Base-by-base conservation (phyloP, 345 rosid genomes). In the Boechera stricta region DNA sequence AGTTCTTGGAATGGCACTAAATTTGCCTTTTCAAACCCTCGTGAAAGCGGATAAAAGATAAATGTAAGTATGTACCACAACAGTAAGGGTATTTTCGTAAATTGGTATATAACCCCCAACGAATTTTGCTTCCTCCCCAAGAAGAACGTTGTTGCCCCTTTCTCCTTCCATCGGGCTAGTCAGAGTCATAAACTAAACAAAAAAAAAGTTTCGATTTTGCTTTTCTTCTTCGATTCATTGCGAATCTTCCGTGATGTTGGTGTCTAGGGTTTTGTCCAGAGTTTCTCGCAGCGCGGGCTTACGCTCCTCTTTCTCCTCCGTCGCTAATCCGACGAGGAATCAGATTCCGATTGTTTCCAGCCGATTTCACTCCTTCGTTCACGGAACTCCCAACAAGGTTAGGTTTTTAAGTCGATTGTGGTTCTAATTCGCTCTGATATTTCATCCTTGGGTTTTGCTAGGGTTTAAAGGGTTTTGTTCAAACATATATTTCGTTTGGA, bases 201-300 rank as follows among this genome's bases (percentile, higher is more conserved):
- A 54, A 13, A 41, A 63, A 24, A 63, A 74, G 54, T 64, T 71
- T 26, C 63, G 35, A 48, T 64, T 66, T 41, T 58, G 28, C 26
- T 35, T 10, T 1, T 52, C 11, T 54, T 67, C 18, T 12, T 5
- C 66, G 13, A 42, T 72, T 49, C 67, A 33, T 44, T 62, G 41
- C 59, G 18, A 28, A 21, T 45, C 31, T 28, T 61, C 51, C 28
- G 47, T 70, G 44, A 88, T 89, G 92, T 72, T 85, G 84, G 73
- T 85, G 16, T 79, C 85, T 18, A 84, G 84, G 84, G 82, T 83
- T 64, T 71, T 91, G 51, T 85, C 88, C 4, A 87, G 89, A 79
- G 77, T 79, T 61, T 82, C 93, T 15, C 79, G 88, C 76, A 73
- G 84, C 80, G 79, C 82, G 4, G 65, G 82, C 51, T 72, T 81